Conservation (phyloP, 2,329 filamentous ascomycete genomes). For the Aspergillus pseudoglaucus region DNA sequence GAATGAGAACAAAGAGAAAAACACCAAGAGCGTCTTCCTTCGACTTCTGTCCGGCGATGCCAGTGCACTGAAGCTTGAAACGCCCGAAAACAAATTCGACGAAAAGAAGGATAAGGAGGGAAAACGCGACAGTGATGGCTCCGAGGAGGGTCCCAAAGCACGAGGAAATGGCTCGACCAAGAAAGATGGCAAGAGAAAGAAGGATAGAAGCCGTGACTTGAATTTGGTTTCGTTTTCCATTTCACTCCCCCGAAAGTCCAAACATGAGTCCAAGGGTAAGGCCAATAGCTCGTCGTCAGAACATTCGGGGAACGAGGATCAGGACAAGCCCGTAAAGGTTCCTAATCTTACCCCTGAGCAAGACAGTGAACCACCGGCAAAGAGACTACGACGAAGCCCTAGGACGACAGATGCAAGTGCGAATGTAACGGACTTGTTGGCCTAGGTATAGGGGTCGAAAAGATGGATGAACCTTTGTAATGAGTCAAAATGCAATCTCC, state of each 20-base stretch:
- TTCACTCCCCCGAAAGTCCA: conserved; percentile 19
- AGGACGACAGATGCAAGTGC: conserved; percentile 6
- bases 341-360: conserved; percentile 14
- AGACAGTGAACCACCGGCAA: conserved; percentile 27
- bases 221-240: conserved; percentile 29
- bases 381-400: conserved; percentile 27
- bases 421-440: not conserved
- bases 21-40: conserved; percentile 17
- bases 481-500: not conserved
- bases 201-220: conserved; percentile 12
- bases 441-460: not conserved
- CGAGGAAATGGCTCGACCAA: conserved; percentile 10
- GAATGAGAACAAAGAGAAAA: conserved; percentile 44
- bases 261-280: not conserved
- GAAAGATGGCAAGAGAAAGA: not conserved
- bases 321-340: conserved; percentile 11
- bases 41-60: conserved; percentile 22
- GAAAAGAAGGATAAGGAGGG: conserved; percentile 6
- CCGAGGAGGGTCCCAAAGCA: not conserved
- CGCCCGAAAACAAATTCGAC: conserved; percentile 1
- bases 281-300: not conserved
- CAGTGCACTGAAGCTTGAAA: conserved; percentile 6
- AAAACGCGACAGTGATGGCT: conserved; percentile 1
- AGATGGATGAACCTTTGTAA: not conserved
- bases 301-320: conserved; percentile 2